Percentiles rank a stretch among this genome's conserved stretches.
These are phyloP conservation scores for Oemleria cerasiformis DNA, from an alignment of 306 rosid genomes.

Conservation along the genomic window DNA sequence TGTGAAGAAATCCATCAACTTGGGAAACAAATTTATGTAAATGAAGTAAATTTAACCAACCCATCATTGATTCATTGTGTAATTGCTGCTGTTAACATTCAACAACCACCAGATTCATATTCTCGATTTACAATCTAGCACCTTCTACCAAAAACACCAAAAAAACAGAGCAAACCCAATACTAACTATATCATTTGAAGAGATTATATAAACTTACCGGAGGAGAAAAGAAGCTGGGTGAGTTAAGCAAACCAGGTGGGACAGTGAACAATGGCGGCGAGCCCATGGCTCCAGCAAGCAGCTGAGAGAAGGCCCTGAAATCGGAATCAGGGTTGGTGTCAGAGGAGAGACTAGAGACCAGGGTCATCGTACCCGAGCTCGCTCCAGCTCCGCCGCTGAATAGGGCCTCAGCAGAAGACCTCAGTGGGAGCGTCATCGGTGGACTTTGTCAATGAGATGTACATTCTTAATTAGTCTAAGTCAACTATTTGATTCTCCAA, in stretches of 20 bases:
- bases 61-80: not conserved
- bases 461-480: no score
- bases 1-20: constrained; percentile 4
- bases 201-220: constrained; percentile 44
- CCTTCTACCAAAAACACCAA: no score
- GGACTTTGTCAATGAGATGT: no score
- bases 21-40: not conserved
- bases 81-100: not conserved
- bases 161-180: not conserved
- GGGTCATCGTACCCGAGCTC: constrained; percentile 97
- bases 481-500: no score
- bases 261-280: constrained; percentile 70
- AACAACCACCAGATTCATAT: constrained; percentile 10
- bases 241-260: constrained; percentile 83
- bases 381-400: constrained; percentile 59
- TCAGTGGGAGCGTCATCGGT: constrained; percentile 72
- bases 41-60: not conserved
- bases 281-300: constrained; percentile 98
- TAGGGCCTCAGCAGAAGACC: constrained; percentile 76
- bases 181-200: not conserved
- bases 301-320: constrained; percentile 76
- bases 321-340: constrained; percentile 49
- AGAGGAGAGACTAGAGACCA: constrained; percentile 78
- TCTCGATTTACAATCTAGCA: not conserved
- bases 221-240: constrained; percentile 88